These are phyloP conservation scores for Harringtonia lauricola DNA, from an alignment of 2,329 filamentous ascomycete species.

Conservation along the genomic window DNA sequence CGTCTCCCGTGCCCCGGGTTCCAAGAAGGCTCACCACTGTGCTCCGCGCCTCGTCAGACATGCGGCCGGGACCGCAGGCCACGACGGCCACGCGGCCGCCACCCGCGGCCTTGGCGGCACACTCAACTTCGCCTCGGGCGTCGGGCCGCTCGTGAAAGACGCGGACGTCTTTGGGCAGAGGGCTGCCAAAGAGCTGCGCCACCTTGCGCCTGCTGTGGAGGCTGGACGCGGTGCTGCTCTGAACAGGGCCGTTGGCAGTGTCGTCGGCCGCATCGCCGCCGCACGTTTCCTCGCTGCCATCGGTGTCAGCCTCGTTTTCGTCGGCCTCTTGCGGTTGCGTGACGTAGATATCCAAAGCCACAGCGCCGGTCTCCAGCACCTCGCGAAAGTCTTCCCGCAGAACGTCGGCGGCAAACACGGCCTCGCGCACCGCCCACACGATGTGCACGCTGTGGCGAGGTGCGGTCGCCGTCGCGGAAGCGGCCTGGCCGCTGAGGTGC, in stretches of 20 bases:
- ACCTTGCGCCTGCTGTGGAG: too few species aligned
- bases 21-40: slow-evolving; percentile 6
- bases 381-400: slow-evolving; percentile 3
- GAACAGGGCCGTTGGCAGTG: neutral
- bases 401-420: slow-evolving; percentile 7
- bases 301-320: neutral
- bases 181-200: too few species aligned
- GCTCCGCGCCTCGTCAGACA: slow-evolving; percentile 11
- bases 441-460: slow-evolving; percentile 6
- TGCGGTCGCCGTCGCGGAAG: neutral
- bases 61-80: slow-evolving; percentile 9
- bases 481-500: slow-evolving; percentile 8
- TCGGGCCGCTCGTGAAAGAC: slow-evolving; percentile 12
- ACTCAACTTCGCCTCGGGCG: slow-evolving; percentile 17
- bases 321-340: neutral
- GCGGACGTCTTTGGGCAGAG: slow-evolving; percentile 10
- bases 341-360: slow-evolving; percentile 9
- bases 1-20: neutral
- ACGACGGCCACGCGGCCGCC: slow-evolving; percentile 10
- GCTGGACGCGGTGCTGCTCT: too few species aligned
- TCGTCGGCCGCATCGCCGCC: neutral
- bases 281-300: neutral
- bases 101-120: slow-evolving; percentile 13
- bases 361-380: neutral
- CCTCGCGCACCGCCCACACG: slow-evolving; percentile 12